A percentile compares a stretch with the other conserved stretches of the same genome.
These are phyloP conservation scores for Teunomyces pallodes DNA, from an alignment of 805 yeast species.

Conservation along the genomic window DNA sequence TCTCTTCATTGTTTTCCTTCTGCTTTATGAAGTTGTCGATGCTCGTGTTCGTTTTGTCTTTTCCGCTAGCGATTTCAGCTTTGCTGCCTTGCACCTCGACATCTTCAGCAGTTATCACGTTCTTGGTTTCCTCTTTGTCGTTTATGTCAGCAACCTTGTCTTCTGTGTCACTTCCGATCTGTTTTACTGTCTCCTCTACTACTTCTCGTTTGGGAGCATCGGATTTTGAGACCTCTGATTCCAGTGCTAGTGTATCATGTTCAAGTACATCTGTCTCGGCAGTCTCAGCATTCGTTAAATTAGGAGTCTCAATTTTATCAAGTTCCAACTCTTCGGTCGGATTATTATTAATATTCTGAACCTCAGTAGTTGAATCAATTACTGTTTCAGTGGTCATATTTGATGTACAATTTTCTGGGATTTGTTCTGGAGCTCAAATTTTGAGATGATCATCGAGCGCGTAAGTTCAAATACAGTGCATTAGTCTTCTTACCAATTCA, in stretches of 20 bases:
- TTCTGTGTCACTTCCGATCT: no score
- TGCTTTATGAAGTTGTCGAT: constrained; percentile 7
- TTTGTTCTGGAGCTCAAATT: background rate
- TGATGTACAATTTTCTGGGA: background rate
- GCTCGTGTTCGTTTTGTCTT: background rate
- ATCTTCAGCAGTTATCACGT: background rate
- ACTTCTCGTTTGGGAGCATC: no score
- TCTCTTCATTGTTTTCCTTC: constrained; percentile 5
- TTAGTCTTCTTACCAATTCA: background rate
- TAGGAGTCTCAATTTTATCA: background rate
- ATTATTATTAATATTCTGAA: background rate
- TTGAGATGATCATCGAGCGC: constrained; percentile 6
- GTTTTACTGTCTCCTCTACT: no score
- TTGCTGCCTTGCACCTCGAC: background rate
- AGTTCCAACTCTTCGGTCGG: background rate
- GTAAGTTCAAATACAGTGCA: background rate
- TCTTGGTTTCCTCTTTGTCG: background rate
- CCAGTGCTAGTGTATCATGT: no score
- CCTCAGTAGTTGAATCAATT: background rate
- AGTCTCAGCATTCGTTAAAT: no score
- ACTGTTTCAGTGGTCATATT: background rate
- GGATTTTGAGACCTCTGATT: no score
- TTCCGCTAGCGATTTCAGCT: background rate
- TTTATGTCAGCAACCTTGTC: background rate
- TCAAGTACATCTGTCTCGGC: no score